Conservation (phyloP, 805 yeast genomes). For the Sugiyamaella qingdaonensis region DNA sequence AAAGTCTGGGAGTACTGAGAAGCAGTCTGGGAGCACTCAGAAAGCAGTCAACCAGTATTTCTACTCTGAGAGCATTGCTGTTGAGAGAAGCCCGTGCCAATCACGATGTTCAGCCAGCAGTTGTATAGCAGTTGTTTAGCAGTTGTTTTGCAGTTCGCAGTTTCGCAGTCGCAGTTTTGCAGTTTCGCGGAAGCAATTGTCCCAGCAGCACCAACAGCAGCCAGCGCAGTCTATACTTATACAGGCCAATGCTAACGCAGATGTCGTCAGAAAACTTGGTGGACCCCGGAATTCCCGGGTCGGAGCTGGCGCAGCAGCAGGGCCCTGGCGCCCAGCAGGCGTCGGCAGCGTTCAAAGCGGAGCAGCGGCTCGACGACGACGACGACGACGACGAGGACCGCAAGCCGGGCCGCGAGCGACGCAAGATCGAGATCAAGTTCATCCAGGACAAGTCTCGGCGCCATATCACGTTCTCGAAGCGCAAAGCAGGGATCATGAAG, state of each 20-base stretch:
- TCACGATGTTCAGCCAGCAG: too few species aligned
- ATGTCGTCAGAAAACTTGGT: conserved; percentile 11
- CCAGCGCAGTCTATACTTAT: too few species aligned
- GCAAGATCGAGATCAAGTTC: conserved; percentile 95
- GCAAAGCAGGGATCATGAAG: conserved; percentile 99
- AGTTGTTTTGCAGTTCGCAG: too few species aligned
- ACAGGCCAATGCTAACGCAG: not conserved
- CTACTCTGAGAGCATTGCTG: too few species aligned
- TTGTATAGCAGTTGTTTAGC: too few species aligned
- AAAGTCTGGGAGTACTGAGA: too few species aligned
- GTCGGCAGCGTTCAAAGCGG: conserved; percentile 13
- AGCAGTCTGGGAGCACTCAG: too few species aligned
- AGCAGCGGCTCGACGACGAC: conserved; percentile 32
- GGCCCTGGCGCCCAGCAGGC: conserved; percentile 5
- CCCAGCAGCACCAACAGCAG: not conserved
- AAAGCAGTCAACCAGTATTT: too few species aligned
- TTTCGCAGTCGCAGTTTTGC: not conserved
- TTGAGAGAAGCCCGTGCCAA: too few species aligned
- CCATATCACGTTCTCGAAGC: conserved; percentile 95
- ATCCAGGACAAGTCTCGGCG: conserved; percentile 97
- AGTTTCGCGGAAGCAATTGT: not conserved
- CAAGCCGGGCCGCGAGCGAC: conserved; percentile 48
- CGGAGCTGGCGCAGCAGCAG: conserved; percentile 9
- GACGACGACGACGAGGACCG: conserved; percentile 48
- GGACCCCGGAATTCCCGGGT: conserved; percentile 9